Evolutionary conservation across 2,329 filamentous ascomycete genomes (phyloP), one percentile per base, ranked within the genome.

Genomic region (Chaetomium sp.): DNA sequence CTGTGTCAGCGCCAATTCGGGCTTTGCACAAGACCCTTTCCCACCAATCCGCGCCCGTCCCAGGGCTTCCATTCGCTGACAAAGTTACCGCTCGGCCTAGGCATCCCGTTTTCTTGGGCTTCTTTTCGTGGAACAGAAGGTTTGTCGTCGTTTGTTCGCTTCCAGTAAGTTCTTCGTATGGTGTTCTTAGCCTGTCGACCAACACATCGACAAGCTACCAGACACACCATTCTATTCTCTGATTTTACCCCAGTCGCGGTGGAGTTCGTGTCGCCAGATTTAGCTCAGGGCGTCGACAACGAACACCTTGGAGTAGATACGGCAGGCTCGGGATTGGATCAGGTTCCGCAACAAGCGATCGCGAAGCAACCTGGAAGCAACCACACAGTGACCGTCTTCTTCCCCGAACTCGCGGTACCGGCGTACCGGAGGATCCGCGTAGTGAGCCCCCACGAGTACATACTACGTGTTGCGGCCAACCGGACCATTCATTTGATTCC

Each of bases 371-470:
- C 19, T 27, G 19, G 19, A 27, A 27, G 19, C 3, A 3, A 27
- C 19, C 19, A 27, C 19, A 27, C 19, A 27, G 19, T 27, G 19
- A 27, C 19, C 19, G 19, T 27, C 19, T 27, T 27, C 19, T 27
- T 27, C 19, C 19, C 19, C 19, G 19, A 27, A 44, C 49, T 27
- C 14, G 48, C 46, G 55, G 59, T 57, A 58, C n/a, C 44, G 44
- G 40, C 35, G 40, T 55, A 47, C 57, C 59, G 55, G 54, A 40
- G 43, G 56, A 59, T 58, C 57, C 57, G 59, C 56, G 50, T 47
- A 59, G 46, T 49, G 37, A 40, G 35, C 48, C 55, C 45, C 48
- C 32, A 33, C 12, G 46, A 40, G 10, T 33, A 27, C 35, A 36
- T 35, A 36, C 10, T 49, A 46, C 50, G 43, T 52, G 54, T 46